A percentile compares a stretch with the other conserved stretches of the same genome.
phyloP scores from a whole-genome alignment of 1,284 basidiomycete genomes.

The Apiotrichum brassicae region DNA sequence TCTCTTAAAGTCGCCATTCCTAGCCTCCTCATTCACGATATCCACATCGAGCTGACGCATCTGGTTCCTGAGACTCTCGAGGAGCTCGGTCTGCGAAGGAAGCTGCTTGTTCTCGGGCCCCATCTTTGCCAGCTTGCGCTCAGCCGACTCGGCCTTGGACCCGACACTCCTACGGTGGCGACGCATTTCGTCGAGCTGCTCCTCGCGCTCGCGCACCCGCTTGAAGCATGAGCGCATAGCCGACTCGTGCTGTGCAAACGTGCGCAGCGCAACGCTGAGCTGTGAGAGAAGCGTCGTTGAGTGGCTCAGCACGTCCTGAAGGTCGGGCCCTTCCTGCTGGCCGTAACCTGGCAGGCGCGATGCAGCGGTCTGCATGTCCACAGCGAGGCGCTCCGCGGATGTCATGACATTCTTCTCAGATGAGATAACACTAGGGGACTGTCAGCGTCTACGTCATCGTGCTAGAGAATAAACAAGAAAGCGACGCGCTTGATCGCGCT shows the following conservation, averaged over 20 bases:
- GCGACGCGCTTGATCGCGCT: too few species aligned
- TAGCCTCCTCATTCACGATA: conserved; percentile 75
- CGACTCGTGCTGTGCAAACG: conserved; percentile 68
- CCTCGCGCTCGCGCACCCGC: conserved; percentile 70
- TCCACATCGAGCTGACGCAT: conserved; percentile 73
- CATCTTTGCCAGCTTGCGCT: conserved; percentile 87
- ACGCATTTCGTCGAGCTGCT: conserved; percentile 70
- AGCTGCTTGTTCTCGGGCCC: conserved; percentile 83
- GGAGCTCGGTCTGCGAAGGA: conserved; percentile 62
- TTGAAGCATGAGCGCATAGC: conserved; percentile 58
- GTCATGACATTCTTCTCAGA: conserved; percentile 76
- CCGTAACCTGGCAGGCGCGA: conserved; percentile 75
- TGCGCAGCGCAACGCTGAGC: conserved; percentile 62
- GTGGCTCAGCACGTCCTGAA: conserved; percentile 67
- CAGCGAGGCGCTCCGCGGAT: conserved; percentile 54
- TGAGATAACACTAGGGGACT: conserved; percentile 69
- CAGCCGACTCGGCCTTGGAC: conserved; percentile 74
- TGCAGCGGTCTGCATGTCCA: conserved; percentile 67
- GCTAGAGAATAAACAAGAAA: too few species aligned
- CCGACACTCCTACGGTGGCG: conserved; percentile 62
- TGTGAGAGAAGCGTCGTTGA: conserved; percentile 65
- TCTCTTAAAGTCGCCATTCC: conserved; percentile 79
- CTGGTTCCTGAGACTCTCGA: conserved; percentile 69
- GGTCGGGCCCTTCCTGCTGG: conserved; percentile 75
- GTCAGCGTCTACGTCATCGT: conserved; percentile 4